Evolutionary conservation across 2,329 filamentous ascomycete genomes (phyloP).

Genomic region (Aureobasidium vineae): DNA sequence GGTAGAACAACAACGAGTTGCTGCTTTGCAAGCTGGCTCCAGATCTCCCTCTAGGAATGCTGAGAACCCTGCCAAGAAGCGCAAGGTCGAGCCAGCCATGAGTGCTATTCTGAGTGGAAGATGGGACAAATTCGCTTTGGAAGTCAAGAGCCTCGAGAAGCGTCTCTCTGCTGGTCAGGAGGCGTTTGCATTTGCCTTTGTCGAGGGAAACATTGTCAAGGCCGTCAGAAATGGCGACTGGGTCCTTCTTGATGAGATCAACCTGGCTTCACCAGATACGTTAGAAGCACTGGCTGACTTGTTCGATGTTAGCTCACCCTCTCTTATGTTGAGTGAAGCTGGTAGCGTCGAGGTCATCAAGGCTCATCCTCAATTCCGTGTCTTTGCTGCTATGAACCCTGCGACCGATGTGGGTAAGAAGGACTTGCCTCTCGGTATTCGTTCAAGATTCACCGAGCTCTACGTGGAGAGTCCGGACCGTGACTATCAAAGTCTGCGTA

Average conservation of each 20-base stretch:
- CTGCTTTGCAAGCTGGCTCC: constrained; percentile 36
- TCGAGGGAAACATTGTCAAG: constrained; percentile 94
- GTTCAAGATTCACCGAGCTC: constrained; percentile 91
- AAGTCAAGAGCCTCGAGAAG: constrained; percentile 73
- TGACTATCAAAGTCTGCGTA: constrained; percentile 80
- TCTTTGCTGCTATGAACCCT: constrained; percentile 99
- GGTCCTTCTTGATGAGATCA: constrained; percentile 97
- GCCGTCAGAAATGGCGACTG: constrained; percentile 95
- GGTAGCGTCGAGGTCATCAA: constrained; percentile 87
- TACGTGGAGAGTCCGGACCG: constrained; percentile 90
- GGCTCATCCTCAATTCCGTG: constrained; percentile 88
- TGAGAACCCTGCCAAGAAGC: constrained; percentile 69
- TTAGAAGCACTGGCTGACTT: constrained; percentile 91
- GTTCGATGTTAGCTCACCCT: constrained; percentile 71
- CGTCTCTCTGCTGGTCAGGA: constrained; percentile 72
- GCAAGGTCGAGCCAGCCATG: constrained; percentile 57
- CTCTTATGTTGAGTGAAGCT: constrained; percentile 85
- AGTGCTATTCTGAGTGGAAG: constrained; percentile 50
- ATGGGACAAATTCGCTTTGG: constrained; percentile 77
- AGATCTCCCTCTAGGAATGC: constrained; percentile 48
- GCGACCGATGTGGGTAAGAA: constrained; percentile 97
- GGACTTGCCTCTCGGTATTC: constrained; percentile 81
- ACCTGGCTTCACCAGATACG: constrained; percentile 90
- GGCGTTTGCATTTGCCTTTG: constrained; percentile 87
- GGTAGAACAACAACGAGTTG: constrained; percentile 59